phyloP scores from a whole-genome alignment of 495 filamentous ascomycete species.

The Penicillium arizonense region DNA sequence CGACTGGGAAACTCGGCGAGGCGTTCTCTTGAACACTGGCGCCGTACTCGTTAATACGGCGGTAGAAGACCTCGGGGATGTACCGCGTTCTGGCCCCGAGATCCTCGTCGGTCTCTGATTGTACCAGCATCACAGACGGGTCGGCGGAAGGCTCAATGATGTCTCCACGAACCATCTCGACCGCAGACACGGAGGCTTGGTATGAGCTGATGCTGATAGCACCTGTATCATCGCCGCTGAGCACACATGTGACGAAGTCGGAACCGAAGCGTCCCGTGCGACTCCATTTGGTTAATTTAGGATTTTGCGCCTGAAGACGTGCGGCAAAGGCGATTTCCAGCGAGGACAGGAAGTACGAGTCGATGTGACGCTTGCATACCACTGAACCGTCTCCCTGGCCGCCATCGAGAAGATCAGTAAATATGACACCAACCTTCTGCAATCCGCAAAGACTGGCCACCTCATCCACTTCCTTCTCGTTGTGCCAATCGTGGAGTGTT shows the following conservation, averaged over 20 bases:
- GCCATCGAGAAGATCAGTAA: constrained; percentile 87
- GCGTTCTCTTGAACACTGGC: constrained; percentile 95
- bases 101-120: constrained; percentile 81
- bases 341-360: constrained; percentile 92
- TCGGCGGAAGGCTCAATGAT: constrained; percentile 95
- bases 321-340: constrained; percentile 89
- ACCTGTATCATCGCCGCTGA: constrained; percentile 87
- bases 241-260: constrained; percentile 93
- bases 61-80: constrained; percentile 96
- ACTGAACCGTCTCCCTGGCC: constrained; percentile 78
- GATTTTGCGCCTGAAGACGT: constrained; percentile 80
- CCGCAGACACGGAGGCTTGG: constrained; percentile 89
- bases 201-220: constrained; percentile 87
- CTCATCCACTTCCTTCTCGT: constrained; percentile 78
- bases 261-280: constrained; percentile 92
- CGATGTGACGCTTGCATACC: constrained; percentile 92
- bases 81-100: constrained; percentile 73
- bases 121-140: constrained; percentile 90
- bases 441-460: constrained; percentile 83
- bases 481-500: constrained; percentile 82
- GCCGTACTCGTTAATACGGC: constrained; percentile 93
- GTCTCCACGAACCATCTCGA: constrained; percentile 95
- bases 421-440: constrained; percentile 90
- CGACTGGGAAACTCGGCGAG: constrained; percentile 92
- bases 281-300: constrained; percentile 95